phyloP scores from a whole-genome alignment of 306 rosid species.

The Cyamopsis tetragonoloba region DNA sequence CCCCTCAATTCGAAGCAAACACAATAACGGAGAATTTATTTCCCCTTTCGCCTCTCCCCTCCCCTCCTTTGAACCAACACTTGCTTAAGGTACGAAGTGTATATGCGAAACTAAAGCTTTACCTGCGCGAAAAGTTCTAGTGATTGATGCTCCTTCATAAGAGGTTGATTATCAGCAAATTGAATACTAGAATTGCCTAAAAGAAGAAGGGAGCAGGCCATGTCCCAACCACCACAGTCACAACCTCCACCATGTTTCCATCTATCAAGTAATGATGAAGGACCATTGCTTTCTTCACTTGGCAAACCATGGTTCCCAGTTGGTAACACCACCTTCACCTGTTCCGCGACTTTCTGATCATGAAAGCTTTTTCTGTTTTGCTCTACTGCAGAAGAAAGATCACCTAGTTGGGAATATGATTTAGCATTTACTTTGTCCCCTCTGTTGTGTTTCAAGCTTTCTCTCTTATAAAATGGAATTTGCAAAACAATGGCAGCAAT shows the following conservation, averaged over 20 bases:
- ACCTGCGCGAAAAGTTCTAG: slow-evolving; percentile 77
- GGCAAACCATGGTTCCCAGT: slow-evolving; percentile 76
- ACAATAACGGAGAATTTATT: no score
- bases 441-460: slow-evolving; percentile 51
- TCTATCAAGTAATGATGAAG: slow-evolving; percentile 72
- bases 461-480: slow-evolving; percentile 60
- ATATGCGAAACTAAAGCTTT: slow-evolving; percentile 8
- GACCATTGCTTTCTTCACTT: slow-evolving; percentile 48
- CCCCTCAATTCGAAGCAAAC: no score
- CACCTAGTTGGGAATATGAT: slow-evolving; percentile 22
- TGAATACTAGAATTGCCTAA: slow-evolving; percentile 56
- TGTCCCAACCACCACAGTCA: slow-evolving; percentile 98
- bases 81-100: no score
- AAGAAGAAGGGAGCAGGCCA: slow-evolving; percentile 79
- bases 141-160: slow-evolving; percentile 41
- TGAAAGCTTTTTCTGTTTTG: slow-evolving; percentile 23
- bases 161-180: slow-evolving; percentile 34
- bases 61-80: no score
- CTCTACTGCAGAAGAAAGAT: slow-evolving; percentile 37
- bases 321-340: slow-evolving; percentile 68
- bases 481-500: slow-evolving; percentile 69
- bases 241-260: slow-evolving; percentile 95
- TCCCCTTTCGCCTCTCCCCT: no score
- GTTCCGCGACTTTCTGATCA: slow-evolving; percentile 38
- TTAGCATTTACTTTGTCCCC: slow-evolving; percentile 31